Conservation (phyloP, 2,329 filamentous ascomycete species). For the Lachnellula hyalina region DNA sequence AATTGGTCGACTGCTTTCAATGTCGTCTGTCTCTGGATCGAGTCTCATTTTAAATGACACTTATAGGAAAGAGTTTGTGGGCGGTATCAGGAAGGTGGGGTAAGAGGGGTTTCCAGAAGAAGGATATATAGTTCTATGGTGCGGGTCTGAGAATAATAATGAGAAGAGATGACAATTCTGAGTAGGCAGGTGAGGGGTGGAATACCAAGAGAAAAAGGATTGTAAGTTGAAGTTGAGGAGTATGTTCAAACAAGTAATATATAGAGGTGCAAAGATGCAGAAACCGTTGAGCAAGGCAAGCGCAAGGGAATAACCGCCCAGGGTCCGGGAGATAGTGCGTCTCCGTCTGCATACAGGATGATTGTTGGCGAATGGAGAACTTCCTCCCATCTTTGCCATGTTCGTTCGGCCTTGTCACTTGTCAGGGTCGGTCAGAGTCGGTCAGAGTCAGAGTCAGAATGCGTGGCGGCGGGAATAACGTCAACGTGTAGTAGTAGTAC, state of each 20-base stretch:
- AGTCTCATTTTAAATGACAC: constrained; percentile 5
- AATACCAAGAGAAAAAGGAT: background rate
- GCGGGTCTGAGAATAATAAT: background rate
- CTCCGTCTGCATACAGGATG: no score
- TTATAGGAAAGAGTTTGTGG: background rate
- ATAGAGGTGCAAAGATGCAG: no score
- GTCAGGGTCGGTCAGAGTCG: background rate
- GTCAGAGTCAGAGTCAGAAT: background rate
- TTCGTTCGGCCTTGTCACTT: background rate
- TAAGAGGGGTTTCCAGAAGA: background rate
- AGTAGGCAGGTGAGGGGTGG: background rate
- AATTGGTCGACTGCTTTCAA: constrained; percentile 7
- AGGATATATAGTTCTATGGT: background rate
- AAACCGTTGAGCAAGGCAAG: no score
- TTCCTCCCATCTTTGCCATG: background rate
- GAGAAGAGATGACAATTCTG: background rate
- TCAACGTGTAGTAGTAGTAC: background rate
- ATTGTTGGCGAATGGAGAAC: background rate
- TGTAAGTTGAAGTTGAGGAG: background rate
- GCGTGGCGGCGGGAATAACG: background rate
- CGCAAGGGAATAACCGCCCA: background rate
- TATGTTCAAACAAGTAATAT: background rate
- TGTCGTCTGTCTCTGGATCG: constrained; percentile 17
- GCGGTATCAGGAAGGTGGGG: constrained; percentile 1
- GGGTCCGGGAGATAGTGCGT: background rate